These are phyloP conservation scores for Russula abietina DNA, from an alignment of 768 basidiomycete genomes.

Conservation along the genomic window DNA sequence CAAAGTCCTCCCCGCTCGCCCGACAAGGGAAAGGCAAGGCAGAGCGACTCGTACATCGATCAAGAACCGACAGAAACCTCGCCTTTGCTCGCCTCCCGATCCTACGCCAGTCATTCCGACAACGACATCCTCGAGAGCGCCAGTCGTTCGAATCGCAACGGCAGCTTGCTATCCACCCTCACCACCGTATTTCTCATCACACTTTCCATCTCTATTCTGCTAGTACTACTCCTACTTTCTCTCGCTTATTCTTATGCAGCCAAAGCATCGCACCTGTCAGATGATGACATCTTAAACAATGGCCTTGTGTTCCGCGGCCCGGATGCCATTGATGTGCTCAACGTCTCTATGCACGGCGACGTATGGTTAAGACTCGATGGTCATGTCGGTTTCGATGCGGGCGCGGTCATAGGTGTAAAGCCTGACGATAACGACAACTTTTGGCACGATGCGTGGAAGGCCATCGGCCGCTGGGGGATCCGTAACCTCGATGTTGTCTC, in stretches of 20 bases:
- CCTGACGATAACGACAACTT: conserved; percentile 40
- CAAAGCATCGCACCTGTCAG: conserved; percentile 44
- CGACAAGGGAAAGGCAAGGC: conserved; percentile 55
- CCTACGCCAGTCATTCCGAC: conserved; percentile 30
- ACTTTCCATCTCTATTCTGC: conserved; percentile 43
- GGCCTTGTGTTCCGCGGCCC: conserved; percentile 57
- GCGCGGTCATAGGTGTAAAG: conserved; percentile 51
- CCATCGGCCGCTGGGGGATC: conserved; percentile 63
- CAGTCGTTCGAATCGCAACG: conserved; percentile 26
- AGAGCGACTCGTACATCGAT: conserved; percentile 23
- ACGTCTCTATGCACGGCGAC: conserved; percentile 50
- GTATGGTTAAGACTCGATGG: conserved; percentile 56
- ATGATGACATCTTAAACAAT: conserved; percentile 52
- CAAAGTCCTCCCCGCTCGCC: conserved; percentile 3
- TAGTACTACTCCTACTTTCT: conserved; percentile 41
- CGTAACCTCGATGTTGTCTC: conserved; percentile 50
- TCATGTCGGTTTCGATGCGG: conserved; percentile 63
- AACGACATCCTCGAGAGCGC: conserved; percentile 25
- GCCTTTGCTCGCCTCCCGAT: conserved; percentile 45
- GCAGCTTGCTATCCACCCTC: conserved; percentile 33
- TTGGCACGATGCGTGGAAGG: conserved; percentile 51
- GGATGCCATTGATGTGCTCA: conserved; percentile 54
- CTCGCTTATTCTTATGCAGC: conserved; percentile 65
- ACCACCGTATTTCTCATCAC: conserved; percentile 52
- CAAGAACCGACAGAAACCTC: conserved; percentile 45